Conservation (phyloP, 2,329 filamentous ascomycete genomes). For the Albifimbria verrucaria region DNA sequence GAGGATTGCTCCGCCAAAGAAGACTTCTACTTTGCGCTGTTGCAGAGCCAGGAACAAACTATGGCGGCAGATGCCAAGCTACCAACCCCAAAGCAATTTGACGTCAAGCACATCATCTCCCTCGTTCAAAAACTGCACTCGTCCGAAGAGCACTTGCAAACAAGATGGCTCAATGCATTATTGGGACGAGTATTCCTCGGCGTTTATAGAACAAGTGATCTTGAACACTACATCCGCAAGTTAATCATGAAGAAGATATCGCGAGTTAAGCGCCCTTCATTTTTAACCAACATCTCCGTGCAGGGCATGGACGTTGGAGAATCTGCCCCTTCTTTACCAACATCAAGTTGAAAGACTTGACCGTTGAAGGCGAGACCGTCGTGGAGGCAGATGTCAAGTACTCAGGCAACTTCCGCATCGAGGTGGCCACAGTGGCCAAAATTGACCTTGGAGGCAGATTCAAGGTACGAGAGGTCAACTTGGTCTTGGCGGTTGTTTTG, state of each 20-base stretch:
- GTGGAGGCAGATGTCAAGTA: slow-evolving; percentile 87
- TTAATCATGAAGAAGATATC: slow-evolving; percentile 97
- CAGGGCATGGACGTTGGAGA: slow-evolving; percentile 83
- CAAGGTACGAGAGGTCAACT: slow-evolving; percentile 84
- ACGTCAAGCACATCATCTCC: slow-evolving; percentile 81
- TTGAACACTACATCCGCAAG: slow-evolving; percentile 73
- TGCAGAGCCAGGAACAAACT: slow-evolving; percentile 76
- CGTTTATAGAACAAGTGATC: slow-evolving; percentile 77
- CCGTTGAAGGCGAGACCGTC: slow-evolving; percentile 84
- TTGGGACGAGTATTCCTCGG: slow-evolving; percentile 85
- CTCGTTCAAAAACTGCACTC: slow-evolving; percentile 89
- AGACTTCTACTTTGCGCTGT: slow-evolving; percentile 92
- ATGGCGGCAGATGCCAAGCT: slow-evolving; percentile 51
- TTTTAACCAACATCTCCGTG: slow-evolving; percentile 81
- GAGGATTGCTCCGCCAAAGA: slow-evolving; percentile 96
- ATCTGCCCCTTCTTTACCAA: slow-evolving; percentile 83
- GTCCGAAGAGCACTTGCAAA: slow-evolving; percentile 85
- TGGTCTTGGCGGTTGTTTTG: slow-evolving; percentile 81
- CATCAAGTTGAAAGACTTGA: slow-evolving; percentile 81
- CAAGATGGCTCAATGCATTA: slow-evolving; percentile 89
- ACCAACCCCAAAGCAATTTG: slow-evolving; percentile 72
- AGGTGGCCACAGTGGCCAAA: slow-evolving; percentile 87
- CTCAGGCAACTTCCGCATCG: slow-evolving; percentile 81
- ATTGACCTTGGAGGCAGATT: slow-evolving; percentile 87
- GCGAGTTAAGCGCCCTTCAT: slow-evolving; percentile 85